A percentile compares a stretch with the other conserved stretches of the same genome.
phyloP scores from a whole-genome alignment of 2,329 filamentous ascomycete genomes.

The Aspergillus calidoustus region DNA sequence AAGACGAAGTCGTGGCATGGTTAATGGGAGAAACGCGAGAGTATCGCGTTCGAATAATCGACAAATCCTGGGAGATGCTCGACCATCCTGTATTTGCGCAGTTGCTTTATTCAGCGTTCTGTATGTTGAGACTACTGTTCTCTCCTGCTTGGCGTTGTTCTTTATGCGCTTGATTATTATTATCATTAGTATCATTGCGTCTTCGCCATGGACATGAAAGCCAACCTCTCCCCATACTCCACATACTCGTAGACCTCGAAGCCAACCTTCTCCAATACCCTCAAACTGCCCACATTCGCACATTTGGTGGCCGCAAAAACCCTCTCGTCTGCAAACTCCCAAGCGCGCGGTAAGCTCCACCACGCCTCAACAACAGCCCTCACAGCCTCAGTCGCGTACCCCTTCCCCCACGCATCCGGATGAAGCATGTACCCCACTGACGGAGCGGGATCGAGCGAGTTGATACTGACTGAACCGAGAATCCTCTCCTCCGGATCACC shows the following conservation, averaged over 20 bases:
- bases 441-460: conserved; percentile 3
- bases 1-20: not conserved
- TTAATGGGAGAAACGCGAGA: not conserved
- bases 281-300: conserved; percentile 58
- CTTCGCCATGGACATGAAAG: not conserved
- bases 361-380: conserved; percentile 28
- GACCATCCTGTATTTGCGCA: not conserved
- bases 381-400: conserved; percentile 62
- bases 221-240: not conserved
- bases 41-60: not conserved
- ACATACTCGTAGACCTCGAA: conserved; percentile 9
- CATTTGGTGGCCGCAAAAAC: conserved; percentile 54
- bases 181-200: not conserved
- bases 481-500: not conserved
- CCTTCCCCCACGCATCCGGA: conserved; percentile 59
- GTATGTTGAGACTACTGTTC: too few species aligned
- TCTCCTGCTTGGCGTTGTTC: too few species aligned
- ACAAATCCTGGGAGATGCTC: not conserved
- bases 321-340: conserved; percentile 41
- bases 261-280: conserved; percentile 55
- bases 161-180: too few species aligned
- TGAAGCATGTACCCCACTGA: conserved; percentile 61
- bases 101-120: too few species aligned
- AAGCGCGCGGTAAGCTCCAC: conserved; percentile 48
- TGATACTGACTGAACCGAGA: not conserved